Evolutionary conservation across 208 protist species (phyloP), one percentile per base, ranked within the genome.

Genomic region (Leishmania mexicana): DNA sequence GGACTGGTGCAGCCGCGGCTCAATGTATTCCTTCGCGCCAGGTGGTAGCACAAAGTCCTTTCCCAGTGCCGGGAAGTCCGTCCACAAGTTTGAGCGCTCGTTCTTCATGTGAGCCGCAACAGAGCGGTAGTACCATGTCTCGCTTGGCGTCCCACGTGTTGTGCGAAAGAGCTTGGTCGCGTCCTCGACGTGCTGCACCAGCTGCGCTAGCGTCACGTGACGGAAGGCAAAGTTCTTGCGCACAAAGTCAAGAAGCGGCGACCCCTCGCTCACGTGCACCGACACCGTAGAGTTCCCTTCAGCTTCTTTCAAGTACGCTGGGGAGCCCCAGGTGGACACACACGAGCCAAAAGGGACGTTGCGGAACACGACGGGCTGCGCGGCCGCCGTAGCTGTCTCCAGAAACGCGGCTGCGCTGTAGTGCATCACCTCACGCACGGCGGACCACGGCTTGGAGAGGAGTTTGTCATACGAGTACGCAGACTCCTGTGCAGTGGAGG

Each of bases 201-300:
- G 85, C 45, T 94, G 85, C 10, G 72, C 65, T 42, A 98, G 94
- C 4, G 74, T 53, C 0, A 98, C 89, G 68, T 96, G 94, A 47
- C 88, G 92, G 80, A 97, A 97, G 35, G 80, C 45, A 81, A 98
- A 98, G 80, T 98, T 98, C 76, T 98, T 98, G 38, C 90, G 90
- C 53, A 96, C 95, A 95, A 98, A 98, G 86, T 98, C 95, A n/a
- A 98, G 89, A 28, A 88, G 58, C 24, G 89, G 76, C 19, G 89
- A 87, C 45, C 72, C 82, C 47, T 88, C 79, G 0, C 90, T 85
- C 17, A 97, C 92, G 81, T 98, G 95, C 75, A 98, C 95, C 8
- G 95, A 96, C 24, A 98, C 89, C 11, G 72, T 85, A 21, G 91
- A 81, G 67, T 80, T 74, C 4, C 87, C 85, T 70, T 95, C 92